Evolutionary conservation across 192 early-diverging fungal species (phyloP).

Genomic region (Coemansia umbellata): DNA sequence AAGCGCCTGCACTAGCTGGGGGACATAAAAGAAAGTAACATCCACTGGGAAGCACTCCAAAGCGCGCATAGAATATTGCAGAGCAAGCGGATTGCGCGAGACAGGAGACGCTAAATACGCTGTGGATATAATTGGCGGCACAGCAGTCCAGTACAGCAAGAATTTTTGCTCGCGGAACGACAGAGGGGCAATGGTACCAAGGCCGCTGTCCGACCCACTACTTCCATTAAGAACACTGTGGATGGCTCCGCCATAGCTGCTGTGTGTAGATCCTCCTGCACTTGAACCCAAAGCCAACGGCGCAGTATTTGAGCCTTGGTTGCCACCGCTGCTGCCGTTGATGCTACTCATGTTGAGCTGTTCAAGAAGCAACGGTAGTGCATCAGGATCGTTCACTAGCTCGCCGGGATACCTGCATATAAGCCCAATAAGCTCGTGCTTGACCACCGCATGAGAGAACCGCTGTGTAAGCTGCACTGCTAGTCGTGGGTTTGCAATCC

Average conservation of each 20-base stretch:
- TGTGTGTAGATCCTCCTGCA: background rate
- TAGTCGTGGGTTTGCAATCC: constrained; percentile 77
- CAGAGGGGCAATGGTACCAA: constrained; percentile 22
- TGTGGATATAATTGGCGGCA: constrained; percentile 86
- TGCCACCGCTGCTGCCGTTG: background rate
- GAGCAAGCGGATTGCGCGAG: constrained; percentile 78
- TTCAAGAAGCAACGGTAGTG: constrained; percentile 68
- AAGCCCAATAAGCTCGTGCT: constrained; percentile 60
- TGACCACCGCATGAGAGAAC: constrained; percentile 68
- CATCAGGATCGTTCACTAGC: constrained; percentile 69
- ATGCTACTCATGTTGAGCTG: constrained; percentile 32
- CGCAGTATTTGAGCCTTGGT: background rate
- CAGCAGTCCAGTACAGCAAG: constrained; percentile 84
- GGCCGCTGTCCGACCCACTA: constrained; percentile 23
- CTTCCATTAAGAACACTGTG: background rate
- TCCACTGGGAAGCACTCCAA: constrained; percentile 90
- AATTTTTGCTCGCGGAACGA: constrained; percentile 56
- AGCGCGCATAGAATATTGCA: constrained; percentile 92
- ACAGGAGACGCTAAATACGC: constrained; percentile 70
- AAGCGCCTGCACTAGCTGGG: constrained; percentile 96
- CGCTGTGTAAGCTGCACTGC: constrained; percentile 75
- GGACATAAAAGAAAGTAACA: constrained; percentile 97
- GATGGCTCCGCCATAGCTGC: background rate
- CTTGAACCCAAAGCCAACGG: background rate
- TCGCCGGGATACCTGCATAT: constrained; percentile 60